Conservation (phyloP, 768 basidiomycete genomes). For the Mycena epipterygia region DNA sequence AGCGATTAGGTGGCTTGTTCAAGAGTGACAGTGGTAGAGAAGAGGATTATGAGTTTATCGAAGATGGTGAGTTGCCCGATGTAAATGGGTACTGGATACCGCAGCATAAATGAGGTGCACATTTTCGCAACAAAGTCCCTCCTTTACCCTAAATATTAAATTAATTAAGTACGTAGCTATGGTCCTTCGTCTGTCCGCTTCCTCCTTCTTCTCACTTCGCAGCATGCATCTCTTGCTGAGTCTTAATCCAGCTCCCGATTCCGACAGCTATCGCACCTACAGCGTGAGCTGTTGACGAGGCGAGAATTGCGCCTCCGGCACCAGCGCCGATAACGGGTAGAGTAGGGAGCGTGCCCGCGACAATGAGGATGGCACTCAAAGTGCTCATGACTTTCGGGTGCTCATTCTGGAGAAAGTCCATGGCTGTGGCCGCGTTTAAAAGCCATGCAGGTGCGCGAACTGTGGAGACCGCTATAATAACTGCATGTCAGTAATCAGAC, state of each 20-base stretch:
- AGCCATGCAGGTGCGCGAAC: constrained; percentile 82
- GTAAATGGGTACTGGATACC: constrained; percentile 52
- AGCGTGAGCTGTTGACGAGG: constrained; percentile 81
- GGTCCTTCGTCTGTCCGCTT: background rate
- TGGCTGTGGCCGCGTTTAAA: constrained; percentile 80
- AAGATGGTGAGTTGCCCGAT: constrained; percentile 50
- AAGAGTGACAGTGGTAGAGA: constrained; percentile 16
- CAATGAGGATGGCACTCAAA: constrained; percentile 83
- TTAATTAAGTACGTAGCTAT: background rate
- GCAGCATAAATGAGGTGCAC: constrained; percentile 19
- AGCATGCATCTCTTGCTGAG: constrained; percentile 54
- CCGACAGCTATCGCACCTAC: constrained; percentile 86
- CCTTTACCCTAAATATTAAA: background rate
- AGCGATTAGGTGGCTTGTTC: constrained; percentile 60
- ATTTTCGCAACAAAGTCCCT: constrained; percentile 6
- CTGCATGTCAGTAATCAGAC: constrained; percentile 6
- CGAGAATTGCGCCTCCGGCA: constrained; percentile 80
- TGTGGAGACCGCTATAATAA: constrained; percentile 49
- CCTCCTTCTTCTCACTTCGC: constrained; percentile 17
- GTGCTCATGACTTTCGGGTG: constrained; percentile 84
- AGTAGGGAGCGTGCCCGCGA: constrained; percentile 80
- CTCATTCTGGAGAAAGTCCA: constrained; percentile 80
- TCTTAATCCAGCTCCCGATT: constrained; percentile 70
- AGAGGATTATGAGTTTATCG: constrained; percentile 57
- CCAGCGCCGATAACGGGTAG: constrained; percentile 78